phyloP scores from a whole-genome alignment of 306 rosid species.

The Castanospermum australe region DNA sequence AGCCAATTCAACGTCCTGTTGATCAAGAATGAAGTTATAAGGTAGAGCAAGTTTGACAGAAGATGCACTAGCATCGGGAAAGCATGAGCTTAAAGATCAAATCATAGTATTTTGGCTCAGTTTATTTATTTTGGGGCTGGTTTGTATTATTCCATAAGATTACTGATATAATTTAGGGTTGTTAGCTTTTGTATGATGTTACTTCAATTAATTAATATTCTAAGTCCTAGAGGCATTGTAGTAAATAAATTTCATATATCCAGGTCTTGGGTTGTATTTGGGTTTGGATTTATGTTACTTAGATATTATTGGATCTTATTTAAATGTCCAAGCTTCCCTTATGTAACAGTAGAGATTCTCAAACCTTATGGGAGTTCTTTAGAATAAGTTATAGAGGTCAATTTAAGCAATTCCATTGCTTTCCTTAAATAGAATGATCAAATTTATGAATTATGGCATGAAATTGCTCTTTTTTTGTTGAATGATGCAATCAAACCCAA shows the following conservation, averaged over 20 bases:
- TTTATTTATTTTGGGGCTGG: background rate
- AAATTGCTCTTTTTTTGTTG: too few relatives aligned
- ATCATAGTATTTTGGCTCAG: background rate
- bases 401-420: too few relatives aligned
- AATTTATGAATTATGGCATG: too few relatives aligned
- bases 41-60: slow-evolving; percentile 14
- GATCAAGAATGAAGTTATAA: slow-evolving; percentile 22
- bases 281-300: background rate
- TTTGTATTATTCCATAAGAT: background rate
- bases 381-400: too few relatives aligned
- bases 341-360: background rate
- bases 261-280: background rate
- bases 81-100: background rate
- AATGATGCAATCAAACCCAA: too few relatives aligned
- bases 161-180: background rate
- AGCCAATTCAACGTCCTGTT: slow-evolving; percentile 64
- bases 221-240: background rate
- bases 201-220: background rate
- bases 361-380: background rate
- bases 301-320: background rate
- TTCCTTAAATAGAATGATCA: too few relatives aligned
- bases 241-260: background rate
- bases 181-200: background rate
- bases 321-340: background rate
- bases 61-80: slow-evolving; percentile 9